A percentile compares a stretch with the other conserved stretches of the same genome.
phyloP scores from a whole-genome alignment of 805 yeast genomes.

The Ogataea thermomethanolica region DNA sequence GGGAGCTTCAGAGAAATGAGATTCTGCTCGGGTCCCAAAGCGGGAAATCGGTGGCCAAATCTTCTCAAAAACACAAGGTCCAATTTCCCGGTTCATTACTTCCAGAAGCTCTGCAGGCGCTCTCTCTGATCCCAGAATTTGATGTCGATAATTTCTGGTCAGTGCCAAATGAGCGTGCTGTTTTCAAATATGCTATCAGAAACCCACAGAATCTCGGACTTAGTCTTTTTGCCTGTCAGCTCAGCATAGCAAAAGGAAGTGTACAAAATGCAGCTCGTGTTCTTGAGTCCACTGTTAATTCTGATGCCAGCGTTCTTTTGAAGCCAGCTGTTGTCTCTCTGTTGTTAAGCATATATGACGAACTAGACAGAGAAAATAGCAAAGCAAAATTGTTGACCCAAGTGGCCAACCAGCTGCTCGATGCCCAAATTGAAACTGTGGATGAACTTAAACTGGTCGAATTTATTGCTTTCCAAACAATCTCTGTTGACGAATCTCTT shows the following conservation, averaged over 20 bases:
- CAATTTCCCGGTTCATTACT: conserved; percentile 26
- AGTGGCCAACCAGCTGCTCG: conserved; percentile 26
- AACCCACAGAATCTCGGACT: conserved; percentile 31
- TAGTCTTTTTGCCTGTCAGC: conserved; percentile 34
- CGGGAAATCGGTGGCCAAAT: conserved; percentile 31
- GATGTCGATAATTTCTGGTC: conserved; percentile 15
- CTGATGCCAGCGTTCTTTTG: conserved; percentile 10
- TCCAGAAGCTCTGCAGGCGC: conserved; percentile 24
- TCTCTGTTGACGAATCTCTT: conserved; percentile 32
- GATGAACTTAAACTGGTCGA: conserved; percentile 30
- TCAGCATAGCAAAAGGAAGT: conserved; percentile 30
- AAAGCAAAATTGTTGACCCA: conserved; percentile 32
- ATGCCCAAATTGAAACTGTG: conserved; percentile 7
- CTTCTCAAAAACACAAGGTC: conserved; percentile 17
- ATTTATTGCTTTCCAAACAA: conserved; percentile 36
- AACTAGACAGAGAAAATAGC: conserved; percentile 36
- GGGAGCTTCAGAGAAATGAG: conserved; percentile 41
- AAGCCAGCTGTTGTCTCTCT: conserved; percentile 50
- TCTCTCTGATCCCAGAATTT: conserved; percentile 20
- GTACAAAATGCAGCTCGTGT: conserved; percentile 33
- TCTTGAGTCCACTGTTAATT: conserved; percentile 33
- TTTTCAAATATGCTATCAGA: conserved; percentile 34
- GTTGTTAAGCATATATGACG: conserved; percentile 48
- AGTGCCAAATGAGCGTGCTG: conserved; percentile 28
- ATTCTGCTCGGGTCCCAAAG: conserved; percentile 39